Evolutionary conservation across 2,329 filamentous ascomycete genomes (phyloP).

Genomic region (Phialemoniopsis sp.): DNA sequence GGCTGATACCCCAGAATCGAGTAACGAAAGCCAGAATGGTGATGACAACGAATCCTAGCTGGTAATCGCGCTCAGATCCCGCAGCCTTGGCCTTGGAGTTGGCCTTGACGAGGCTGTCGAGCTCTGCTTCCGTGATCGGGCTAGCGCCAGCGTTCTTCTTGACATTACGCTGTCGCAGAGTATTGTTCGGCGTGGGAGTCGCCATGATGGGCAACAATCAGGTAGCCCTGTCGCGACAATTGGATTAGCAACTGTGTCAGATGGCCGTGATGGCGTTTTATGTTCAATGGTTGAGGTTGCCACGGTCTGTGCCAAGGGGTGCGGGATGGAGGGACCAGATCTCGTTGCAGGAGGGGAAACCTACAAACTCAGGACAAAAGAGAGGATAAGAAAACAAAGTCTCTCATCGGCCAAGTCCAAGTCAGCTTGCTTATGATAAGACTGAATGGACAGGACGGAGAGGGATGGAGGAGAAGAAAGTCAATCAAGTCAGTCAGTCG

Average conservation of each 20-base stretch:
- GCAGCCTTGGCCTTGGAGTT: constrained; percentile 29
- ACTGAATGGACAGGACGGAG: not conserved
- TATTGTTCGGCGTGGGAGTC: constrained; percentile 49
- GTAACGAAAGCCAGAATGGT: constrained; percentile 85
- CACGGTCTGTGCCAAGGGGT: no score
- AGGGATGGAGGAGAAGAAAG: not conserved
- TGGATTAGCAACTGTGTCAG: constrained; percentile 9
- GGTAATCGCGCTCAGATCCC: constrained; percentile 76
- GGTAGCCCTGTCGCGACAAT: constrained; percentile 4
- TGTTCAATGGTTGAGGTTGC: no score
- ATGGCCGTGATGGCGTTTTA: no score
- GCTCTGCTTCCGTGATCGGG: constrained; percentile 33
- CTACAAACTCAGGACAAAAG: not conserved
- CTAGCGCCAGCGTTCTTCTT: constrained; percentile 44
- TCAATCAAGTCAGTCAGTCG: not conserved
- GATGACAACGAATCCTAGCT: constrained; percentile 70
- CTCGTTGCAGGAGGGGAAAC: not conserved
- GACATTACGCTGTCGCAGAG: constrained; percentile 56
- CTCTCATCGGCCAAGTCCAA: not conserved
- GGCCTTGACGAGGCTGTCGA: constrained; percentile 45
- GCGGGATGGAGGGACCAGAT: no score
- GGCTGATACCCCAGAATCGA: constrained; percentile 92
- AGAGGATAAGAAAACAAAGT: not conserved
- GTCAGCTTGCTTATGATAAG: no score
- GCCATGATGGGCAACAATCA: constrained; percentile 33